Conservation (phyloP, 2,329 filamentous ascomycete genomes). For the Colletotrichum chrysophilum region DNA sequence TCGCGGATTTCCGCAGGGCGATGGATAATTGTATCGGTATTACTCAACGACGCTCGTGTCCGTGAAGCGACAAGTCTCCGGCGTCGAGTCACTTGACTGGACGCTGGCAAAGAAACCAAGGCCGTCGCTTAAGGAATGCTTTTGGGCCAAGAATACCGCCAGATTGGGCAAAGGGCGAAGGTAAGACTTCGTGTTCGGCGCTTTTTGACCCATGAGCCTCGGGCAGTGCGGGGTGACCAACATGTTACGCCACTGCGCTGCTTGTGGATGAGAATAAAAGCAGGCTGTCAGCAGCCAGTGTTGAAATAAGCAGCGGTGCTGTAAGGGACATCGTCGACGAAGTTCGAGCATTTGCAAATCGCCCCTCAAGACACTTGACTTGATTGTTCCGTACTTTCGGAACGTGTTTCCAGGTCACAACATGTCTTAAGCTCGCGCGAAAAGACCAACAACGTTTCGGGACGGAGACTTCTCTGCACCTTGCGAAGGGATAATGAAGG, state of each 20-base stretch:
- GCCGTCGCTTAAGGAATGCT: background rate
- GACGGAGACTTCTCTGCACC: background rate
- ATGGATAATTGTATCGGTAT: background rate
- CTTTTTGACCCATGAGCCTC: background rate
- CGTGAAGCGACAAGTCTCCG: background rate
- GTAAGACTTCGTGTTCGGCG: slow-evolving; percentile 1
- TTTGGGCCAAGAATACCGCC: background rate
- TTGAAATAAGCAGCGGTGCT: background rate
- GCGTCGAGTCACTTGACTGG: background rate
- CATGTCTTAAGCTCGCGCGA: background rate
- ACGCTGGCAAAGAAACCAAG: background rate
- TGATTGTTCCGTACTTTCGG: background rate
- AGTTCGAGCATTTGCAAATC: background rate
- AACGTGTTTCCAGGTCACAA: background rate
- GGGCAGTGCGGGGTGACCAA: background rate
- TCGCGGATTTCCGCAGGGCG: background rate
- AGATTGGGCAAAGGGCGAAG: background rate
- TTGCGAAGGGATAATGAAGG: background rate
- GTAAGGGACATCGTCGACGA: background rate
- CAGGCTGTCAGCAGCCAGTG: background rate
- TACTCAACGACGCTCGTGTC: background rate
- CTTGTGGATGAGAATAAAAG: background rate
- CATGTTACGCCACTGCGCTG: background rate
- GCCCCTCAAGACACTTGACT: background rate
- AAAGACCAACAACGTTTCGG: background rate